Percentiles rank a stretch among this genome's conserved stretches.
These are phyloP conservation scores for Epichloe typhina DNA, from an alignment of 2,329 filamentous ascomycete species.

Conservation along the genomic window DNA sequence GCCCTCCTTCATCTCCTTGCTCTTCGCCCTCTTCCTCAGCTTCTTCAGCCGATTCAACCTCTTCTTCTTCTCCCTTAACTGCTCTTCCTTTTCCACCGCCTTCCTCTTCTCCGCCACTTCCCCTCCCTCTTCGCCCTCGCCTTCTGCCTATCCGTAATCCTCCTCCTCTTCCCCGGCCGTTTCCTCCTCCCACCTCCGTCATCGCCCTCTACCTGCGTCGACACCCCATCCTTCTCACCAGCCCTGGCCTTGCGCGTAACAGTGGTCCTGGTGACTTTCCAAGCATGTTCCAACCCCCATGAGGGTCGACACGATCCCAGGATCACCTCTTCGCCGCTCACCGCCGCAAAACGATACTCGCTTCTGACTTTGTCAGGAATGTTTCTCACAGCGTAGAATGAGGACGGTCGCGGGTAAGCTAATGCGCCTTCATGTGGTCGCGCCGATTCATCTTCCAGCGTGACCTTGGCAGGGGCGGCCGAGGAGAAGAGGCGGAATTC, in stretches of 20 bases:
- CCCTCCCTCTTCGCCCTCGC: slow-evolving; percentile 27
- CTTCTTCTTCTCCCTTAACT: slow-evolving; percentile 48
- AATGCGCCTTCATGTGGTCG: slow-evolving; percentile 24
- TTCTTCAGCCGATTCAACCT: slow-evolving; percentile 47
- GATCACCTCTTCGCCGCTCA: slow-evolving; percentile 39
- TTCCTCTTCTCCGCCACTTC: slow-evolving; percentile 26
- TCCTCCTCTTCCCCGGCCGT: slow-evolving; percentile 44
- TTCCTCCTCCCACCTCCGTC: slow-evolving; percentile 20
- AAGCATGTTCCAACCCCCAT: slow-evolving; percentile 49
- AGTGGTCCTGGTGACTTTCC: slow-evolving; percentile 37
- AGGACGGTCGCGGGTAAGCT: slow-evolving; percentile 24
- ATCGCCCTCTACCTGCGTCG: slow-evolving; percentile 8
- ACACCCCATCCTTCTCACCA: neutral
- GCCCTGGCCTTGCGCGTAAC: slow-evolving; percentile 17
- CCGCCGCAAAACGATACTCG: slow-evolving; percentile 32
- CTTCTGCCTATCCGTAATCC: slow-evolving; percentile 36
- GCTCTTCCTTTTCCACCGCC: slow-evolving; percentile 38
- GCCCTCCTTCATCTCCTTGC: slow-evolving; percentile 38
- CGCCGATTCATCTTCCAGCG: slow-evolving; percentile 32
- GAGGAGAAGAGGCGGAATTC: slow-evolving; percentile 45
- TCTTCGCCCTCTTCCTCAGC: slow-evolving; percentile 43
- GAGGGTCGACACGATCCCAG: slow-evolving; percentile 27
- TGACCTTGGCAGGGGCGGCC: slow-evolving; percentile 33
- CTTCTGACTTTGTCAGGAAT: slow-evolving; percentile 23
- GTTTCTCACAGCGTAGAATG: slow-evolving; percentile 34